A percentile compares a stretch with the other conserved stretches of the same genome.
Evolutionary conservation across 495 filamentous ascomycete genomes (phyloP).

Genomic region (Annulohypoxylon maeteangense): DNA sequence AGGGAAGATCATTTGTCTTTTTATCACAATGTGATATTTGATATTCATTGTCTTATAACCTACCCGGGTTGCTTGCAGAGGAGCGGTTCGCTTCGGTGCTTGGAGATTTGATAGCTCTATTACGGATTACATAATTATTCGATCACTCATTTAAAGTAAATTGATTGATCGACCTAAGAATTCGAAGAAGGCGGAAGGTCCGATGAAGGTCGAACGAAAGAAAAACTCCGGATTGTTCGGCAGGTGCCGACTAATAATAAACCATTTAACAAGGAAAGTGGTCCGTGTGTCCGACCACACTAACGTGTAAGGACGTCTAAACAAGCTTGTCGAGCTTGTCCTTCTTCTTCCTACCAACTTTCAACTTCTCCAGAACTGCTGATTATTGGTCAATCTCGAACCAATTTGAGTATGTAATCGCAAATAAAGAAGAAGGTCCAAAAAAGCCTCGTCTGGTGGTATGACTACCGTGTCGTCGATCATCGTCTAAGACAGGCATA

Average conservation of each 20-base stretch:
- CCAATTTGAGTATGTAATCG: neutral
- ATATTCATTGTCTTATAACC: conserved; percentile 1
- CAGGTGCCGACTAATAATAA: conserved; percentile 28
- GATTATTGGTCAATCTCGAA: conserved; percentile 17
- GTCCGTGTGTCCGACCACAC: conserved; percentile 17
- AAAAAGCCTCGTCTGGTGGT: conserved; percentile 38
- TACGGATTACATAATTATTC: neutral
- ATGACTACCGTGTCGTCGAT: conserved; percentile 39
- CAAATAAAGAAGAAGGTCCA: conserved; percentile 3
- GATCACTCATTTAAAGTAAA: neutral
- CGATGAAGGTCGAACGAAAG: neutral
- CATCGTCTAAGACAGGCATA: conserved; percentile 39
- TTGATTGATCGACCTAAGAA: neutral
- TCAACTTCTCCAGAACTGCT: conserved; percentile 14
- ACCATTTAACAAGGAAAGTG: neutral
- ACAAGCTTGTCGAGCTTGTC: conserved; percentile 12
- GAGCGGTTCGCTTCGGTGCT: conserved; percentile 4
- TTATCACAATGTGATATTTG: neutral
- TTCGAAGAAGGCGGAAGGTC: neutral
- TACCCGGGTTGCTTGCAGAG: conserved; percentile 16
- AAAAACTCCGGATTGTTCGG: conserved; percentile 31
- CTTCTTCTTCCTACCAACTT: conserved; percentile 7
- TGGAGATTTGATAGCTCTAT: neutral
- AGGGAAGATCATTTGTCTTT: conserved; percentile 3
- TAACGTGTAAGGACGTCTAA: conserved; percentile 14